phyloP scores from a whole-genome alignment of 768 basidiomycete species.

The Mycena haematopus region DNA sequence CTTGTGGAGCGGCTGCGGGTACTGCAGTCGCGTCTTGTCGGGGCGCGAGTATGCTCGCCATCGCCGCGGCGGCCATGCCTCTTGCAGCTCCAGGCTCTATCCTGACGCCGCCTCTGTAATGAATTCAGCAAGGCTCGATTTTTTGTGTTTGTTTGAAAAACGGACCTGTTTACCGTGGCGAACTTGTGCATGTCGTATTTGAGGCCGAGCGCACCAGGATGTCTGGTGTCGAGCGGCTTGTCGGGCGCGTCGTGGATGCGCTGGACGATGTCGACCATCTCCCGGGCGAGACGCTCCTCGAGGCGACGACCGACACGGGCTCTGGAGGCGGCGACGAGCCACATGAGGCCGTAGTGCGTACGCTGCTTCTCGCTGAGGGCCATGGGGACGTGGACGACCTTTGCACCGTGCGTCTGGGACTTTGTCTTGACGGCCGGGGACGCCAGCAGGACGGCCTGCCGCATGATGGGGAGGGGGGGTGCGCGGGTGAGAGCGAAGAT shows the following conservation, averaged over 20 bases:
- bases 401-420: slow-evolving; percentile 66
- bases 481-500: slow-evolving; percentile 78
- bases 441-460: slow-evolving; percentile 69
- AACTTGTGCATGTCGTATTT: slow-evolving; percentile 68
- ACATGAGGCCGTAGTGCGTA: slow-evolving; percentile 68
- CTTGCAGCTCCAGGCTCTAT: slow-evolving; percentile 2
- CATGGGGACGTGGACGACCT: slow-evolving; percentile 68
- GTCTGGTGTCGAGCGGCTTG: slow-evolving; percentile 36
- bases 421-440: slow-evolving; percentile 74
- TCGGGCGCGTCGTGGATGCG: neutral
- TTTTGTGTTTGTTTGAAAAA: slow-evolving; percentile 4
- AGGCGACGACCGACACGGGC: slow-evolving; percentile 59
- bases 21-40: neutral
- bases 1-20: no score
- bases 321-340: slow-evolving; percentile 72
- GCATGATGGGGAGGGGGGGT: slow-evolving; percentile 81
- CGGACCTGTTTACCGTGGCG: slow-evolving; percentile 82
- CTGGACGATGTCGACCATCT: slow-evolving; percentile 75
- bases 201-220: slow-evolving; percentile 59
- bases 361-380: slow-evolving; percentile 85
- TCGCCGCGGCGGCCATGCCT: neutral
- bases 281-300: slow-evolving; percentile 77
- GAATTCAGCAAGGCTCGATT: neutral
- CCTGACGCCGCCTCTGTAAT: slow-evolving; percentile 19
- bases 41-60: neutral